Evolutionary conservation across 805 yeast genomes (phyloP), one percentile per base, ranked within the genome.

Genomic region (Ogataea trehaloabstinens): DNA sequence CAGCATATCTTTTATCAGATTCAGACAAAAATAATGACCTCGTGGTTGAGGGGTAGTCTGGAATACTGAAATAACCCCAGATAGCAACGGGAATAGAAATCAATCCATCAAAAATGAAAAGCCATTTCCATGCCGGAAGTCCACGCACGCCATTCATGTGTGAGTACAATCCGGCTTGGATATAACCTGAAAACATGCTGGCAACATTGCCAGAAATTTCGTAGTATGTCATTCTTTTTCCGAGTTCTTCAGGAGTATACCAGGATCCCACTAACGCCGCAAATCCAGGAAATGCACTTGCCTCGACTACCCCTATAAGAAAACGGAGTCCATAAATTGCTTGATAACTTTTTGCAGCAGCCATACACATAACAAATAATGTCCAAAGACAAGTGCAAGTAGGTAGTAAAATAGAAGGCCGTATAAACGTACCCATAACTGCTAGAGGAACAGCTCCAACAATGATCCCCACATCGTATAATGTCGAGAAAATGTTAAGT

Each of bases 101-200:
- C 36, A 76, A 53, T 8, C 81, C 81, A 55, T 81, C 85, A 44
- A 82, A 68, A 32, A 82, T 74, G 51, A 78, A 82, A 52, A 78
- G 75, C 88, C 87, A 82, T 64, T 80, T 68, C 88, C 88, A 82
- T 8, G 85, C 79, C 7, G 70, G 68, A 8, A 75, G 59, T 1
- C 86, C 86, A 33, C 56, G 53, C 5, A 55, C 62, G 24, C 82
- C 85, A 38, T 68, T 61, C 46, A 82, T 53, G 32, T 58, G 51
- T 18, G 68, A 49, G 41, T 63, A 71, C 19, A 80, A 68, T 7
- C 80, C 74, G 17, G 82, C 75, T 48, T 80, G 82, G 29, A 82
- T 62, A 42, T 78, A 72, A 31, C 85, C 84, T 3, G 83, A 70
- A 13, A 85, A 67, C 59, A 67, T 68, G 17, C 62, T 53, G 17